These are phyloP conservation scores for Hibiscus trionum DNA, from an alignment of 345 rosid genomes.

Conservation along the genomic window DNA sequence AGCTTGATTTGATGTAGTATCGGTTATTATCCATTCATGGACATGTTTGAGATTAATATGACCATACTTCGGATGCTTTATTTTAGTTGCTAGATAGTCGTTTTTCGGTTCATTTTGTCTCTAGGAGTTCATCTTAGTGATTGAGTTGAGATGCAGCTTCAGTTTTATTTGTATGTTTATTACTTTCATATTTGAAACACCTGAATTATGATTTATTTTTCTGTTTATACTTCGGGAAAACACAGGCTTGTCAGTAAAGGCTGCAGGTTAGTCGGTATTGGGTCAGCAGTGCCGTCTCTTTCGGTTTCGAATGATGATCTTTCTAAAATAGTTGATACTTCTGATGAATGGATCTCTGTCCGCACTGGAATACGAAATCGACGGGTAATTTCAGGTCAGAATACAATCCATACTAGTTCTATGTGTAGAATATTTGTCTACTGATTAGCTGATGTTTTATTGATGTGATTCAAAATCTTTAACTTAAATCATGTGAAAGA, in stretches of 20 bases:
- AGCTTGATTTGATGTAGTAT: neutral
- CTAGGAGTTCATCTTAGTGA: no score
- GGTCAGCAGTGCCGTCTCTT: slow-evolving; percentile 76
- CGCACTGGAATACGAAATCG: slow-evolving; percentile 93
- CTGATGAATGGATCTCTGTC: slow-evolving; percentile 84
- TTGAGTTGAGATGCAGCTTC: no score
- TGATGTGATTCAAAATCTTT: no score
- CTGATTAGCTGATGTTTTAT: neutral
- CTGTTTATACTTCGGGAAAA: neutral
- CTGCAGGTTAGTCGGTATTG: slow-evolving; percentile 88
- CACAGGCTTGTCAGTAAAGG: slow-evolving; percentile 68
- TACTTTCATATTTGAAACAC: neutral
- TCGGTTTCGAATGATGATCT: slow-evolving; percentile 86
- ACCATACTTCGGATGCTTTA: neutral
- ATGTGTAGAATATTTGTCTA: neutral
- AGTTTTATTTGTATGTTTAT: no score
- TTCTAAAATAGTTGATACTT: slow-evolving; percentile 69
- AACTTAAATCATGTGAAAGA: no score
- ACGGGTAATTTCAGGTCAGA: slow-evolving; percentile 65
- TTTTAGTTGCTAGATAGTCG: neutral
- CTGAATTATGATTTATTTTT: no score
- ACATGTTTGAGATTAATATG: neutral
- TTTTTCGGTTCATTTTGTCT: neutral
- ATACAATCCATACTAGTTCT: slow-evolving; percentile 7
- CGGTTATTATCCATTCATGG: neutral